Evolutionary conservation across 2,329 filamentous ascomycete genomes (phyloP), one percentile per base, ranked within the genome.

Genomic region (Sporothrix humicola): DNA sequence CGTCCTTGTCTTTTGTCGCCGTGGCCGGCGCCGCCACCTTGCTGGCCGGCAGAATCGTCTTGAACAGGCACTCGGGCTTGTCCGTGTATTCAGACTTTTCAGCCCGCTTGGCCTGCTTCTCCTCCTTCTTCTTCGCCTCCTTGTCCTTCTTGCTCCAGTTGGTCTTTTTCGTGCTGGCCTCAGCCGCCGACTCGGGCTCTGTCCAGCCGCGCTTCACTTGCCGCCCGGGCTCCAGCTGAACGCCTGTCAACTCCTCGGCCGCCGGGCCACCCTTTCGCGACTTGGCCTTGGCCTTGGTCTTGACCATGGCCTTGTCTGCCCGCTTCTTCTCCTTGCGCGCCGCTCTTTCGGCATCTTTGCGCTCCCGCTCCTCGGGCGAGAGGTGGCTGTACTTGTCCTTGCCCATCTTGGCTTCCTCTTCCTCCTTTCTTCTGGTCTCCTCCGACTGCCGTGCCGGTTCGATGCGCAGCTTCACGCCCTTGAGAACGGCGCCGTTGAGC

Each of bases 201-300:
- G 93, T 95, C 95, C 95, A 97, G 5, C 94, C 95, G 75, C 95
- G 87, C 85, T 96, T 97, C 75, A 98, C 90, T 79, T 93, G 93
- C 77, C 95, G 89, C 65, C 89, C 91, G 20, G 89, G 85, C 6
- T 90, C 88, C 54, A 99, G 84, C 78, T 92, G 89, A 66, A 94
- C 86, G 4, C 94, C 96, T 77, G 86, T 79, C 78, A 89, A 79
- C 13, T 89, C 81, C n/a, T 79, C 77, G 12, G 75, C 81, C 20
- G 79, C 77, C 10, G 74, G 72, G 8, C 77, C 79, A 68, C 76
- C 79, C 59, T 77, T 78, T 82, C 74, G 78, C 82, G 20, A 56
- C 59, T 71, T 68, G 20, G 65, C 26, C 42, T 63, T 50, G 44
- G 23, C 23, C 23, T 26, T 26, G 23, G 23, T 3, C 23, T 26